Conservation (phyloP, 2,329 filamentous ascomycete species). For the Celoporthe dispersa region DNA sequence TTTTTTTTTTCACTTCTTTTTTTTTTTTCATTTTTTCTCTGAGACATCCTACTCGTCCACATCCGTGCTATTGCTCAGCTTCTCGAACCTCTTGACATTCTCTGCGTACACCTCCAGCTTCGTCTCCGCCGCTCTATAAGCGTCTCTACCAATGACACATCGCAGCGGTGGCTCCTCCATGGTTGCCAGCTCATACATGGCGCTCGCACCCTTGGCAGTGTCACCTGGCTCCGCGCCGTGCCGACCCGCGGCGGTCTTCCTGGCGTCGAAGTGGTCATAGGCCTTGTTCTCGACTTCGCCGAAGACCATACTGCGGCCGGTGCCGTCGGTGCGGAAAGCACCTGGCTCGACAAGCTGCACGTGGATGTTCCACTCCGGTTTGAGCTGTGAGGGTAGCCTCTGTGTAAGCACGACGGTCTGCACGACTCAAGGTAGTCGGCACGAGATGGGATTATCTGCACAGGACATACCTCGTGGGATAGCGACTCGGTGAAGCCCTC, state of each 20-base stretch:
- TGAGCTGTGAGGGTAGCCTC: slow-evolving; percentile 5
- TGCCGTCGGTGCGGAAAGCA: slow-evolving; percentile 52
- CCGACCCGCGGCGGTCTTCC: slow-evolving; percentile 36
- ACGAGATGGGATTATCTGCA: slow-evolving; percentile 40
- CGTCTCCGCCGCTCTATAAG: slow-evolving; percentile 3
- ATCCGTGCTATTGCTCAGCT: slow-evolving; percentile 15
- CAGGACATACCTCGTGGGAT: slow-evolving; percentile 7
- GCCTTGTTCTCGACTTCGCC: slow-evolving; percentile 44
- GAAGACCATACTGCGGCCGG: slow-evolving; percentile 37
- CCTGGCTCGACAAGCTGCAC: slow-evolving; percentile 53
- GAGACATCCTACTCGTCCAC: slow-evolving; percentile 6
- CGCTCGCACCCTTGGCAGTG: slow-evolving; percentile 54
- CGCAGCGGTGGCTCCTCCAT: slow-evolving; percentile 15
- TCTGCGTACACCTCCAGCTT: slow-evolving; percentile 8
- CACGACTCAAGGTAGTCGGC: slow-evolving; percentile 37
- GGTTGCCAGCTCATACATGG: slow-evolving; percentile 54
- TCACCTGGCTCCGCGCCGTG: slow-evolving; percentile 60
- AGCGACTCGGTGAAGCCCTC: slow-evolving; percentile 35
- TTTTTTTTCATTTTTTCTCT: not conserved
- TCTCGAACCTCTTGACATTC: slow-evolving; percentile 11
- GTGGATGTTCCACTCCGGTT: slow-evolving; percentile 17
- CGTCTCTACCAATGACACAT: slow-evolving; percentile 14
- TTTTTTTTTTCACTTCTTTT: too few relatives aligned
- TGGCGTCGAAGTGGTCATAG: slow-evolving; percentile 37
- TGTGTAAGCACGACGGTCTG: not conserved